These are phyloP conservation scores for Solanum corneliomulleri DNA, from an alignment of 257 asterid species.

Conservation along the genomic window DNA sequence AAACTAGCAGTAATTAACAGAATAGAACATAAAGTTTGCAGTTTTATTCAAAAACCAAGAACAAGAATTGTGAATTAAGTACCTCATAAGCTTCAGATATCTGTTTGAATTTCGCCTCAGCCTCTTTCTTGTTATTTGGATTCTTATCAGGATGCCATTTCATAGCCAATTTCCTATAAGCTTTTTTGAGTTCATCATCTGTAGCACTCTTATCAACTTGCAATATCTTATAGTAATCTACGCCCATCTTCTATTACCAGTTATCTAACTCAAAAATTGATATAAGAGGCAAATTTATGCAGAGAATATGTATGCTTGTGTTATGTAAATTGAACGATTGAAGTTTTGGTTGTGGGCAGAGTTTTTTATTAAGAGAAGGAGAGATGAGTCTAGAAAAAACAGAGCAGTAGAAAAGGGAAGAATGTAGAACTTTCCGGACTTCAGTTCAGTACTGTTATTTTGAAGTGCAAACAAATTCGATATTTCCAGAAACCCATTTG, in stretches of 20 bases:
- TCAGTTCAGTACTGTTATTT: not conserved
- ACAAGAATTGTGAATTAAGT: not conserved
- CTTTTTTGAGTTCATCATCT: slow-evolving; percentile 76
- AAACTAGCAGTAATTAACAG: not conserved
- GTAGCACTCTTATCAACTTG: slow-evolving; percentile 60
- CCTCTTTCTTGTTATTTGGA: slow-evolving; percentile 68
- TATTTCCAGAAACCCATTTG: not conserved
- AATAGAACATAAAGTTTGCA: not conserved
- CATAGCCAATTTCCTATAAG: slow-evolving; percentile 77
- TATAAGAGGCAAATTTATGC: not conserved
- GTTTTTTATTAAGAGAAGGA: not conserved
- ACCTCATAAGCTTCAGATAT: slow-evolving; percentile 90
- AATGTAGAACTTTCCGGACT: slow-evolving; percentile 48
- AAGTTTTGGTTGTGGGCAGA: not conserved
- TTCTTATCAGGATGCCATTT: slow-evolving; percentile 93
- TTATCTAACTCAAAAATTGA: not conserved
- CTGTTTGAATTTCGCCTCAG: slow-evolving; percentile 79
- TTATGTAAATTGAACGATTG: not conserved
- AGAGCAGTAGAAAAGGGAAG: slow-evolving; percentile 10
- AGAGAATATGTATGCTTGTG: not conserved
- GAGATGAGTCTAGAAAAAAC: slow-evolving; percentile 34
- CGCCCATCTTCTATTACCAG: slow-evolving; percentile 36
- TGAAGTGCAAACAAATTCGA: not conserved
- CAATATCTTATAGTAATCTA: slow-evolving; percentile 59
- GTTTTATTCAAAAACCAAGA: not conserved